Conservation (phyloP, 768 basidiomycete species). For the Tulasnella sp. region DNA sequence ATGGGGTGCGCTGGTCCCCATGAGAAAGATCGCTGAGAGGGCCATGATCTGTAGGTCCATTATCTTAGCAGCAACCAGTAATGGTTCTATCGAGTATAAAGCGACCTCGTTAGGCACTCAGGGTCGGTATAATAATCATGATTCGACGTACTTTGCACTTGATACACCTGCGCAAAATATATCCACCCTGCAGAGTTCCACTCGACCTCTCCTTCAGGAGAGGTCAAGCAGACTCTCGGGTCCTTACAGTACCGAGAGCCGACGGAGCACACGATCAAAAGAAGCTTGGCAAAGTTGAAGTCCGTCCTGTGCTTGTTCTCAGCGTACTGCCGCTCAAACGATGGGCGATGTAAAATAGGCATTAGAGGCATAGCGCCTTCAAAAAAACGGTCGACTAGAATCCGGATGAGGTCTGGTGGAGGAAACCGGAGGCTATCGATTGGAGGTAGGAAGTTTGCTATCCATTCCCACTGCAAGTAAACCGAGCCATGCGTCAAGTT, state of each 20-base stretch:
- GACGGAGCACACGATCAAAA: constrained; percentile 62
- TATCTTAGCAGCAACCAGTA: constrained; percentile 39
- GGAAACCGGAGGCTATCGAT: constrained; percentile 39
- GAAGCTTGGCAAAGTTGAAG: constrained; percentile 42
- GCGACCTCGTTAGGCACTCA: not conserved
- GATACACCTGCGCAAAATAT: constrained; percentile 52
- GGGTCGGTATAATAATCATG: constrained; percentile 23
- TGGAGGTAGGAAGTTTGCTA: constrained; percentile 13
- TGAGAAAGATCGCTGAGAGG: constrained; percentile 44
- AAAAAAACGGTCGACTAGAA: constrained; percentile 59
- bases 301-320: constrained; percentile 43
- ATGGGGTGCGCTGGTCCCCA: constrained; percentile 26
- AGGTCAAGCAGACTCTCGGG: constrained; percentile 38
- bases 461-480: constrained; percentile 28
- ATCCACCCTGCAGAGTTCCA: constrained; percentile 43
- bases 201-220: constrained; percentile 35
- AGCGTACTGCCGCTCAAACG: constrained; percentile 45
- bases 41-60: constrained; percentile 55
- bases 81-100: not conserved
- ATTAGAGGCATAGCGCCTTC: constrained; percentile 40
- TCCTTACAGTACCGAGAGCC: constrained; percentile 51
- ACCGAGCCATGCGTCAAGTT: constrained; percentile 14
- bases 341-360: constrained; percentile 63
- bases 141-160: constrained; percentile 43
- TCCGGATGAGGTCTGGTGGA: constrained; percentile 42